Conservation (phyloP, 2,329 filamentous ascomycete genomes). For the Moelleriella libera region DNA sequence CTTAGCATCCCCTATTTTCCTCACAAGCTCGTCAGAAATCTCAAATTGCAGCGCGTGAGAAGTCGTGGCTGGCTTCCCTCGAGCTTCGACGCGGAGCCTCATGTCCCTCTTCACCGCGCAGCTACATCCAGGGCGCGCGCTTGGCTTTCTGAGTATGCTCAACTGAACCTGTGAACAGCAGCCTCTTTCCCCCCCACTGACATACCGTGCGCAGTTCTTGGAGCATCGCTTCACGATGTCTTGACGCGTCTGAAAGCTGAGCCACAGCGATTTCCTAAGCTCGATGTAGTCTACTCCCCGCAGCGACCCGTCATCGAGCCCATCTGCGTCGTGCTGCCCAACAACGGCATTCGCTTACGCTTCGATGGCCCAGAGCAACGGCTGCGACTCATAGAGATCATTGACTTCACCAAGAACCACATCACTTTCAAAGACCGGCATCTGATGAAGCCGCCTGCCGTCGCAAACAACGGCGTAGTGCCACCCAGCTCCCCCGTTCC, state of each 20-base stretch:
- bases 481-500: conserved; percentile 18
- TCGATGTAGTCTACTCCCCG: conserved; percentile 73
- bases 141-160: conserved; percentile 42
- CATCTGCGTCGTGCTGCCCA: conserved; percentile 60
- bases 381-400: conserved; percentile 76
- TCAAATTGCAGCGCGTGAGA: no score
- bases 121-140: conserved; percentile 50
- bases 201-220: conserved; percentile 46
- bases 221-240: conserved; percentile 81
- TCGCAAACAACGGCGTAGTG: conserved; percentile 15
- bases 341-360: conserved; percentile 76
- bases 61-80: neutral
- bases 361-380: conserved; percentile 93
- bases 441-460: conserved; percentile 47
- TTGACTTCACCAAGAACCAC: conserved; percentile 76
- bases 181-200: neutral
- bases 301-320: conserved; percentile 60
- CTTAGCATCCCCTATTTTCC: no score
- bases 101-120: conserved; percentile 37
- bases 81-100: neutral
- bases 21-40: no score
- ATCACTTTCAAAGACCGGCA: conserved; percentile 72
- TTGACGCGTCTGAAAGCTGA: conserved; percentile 80
- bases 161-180: neutral
- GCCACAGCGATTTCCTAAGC: conserved; percentile 65